Evolutionary conservation across 2,329 filamentous ascomycete species (phyloP).

Genomic region (Cladosporium sp.): DNA sequence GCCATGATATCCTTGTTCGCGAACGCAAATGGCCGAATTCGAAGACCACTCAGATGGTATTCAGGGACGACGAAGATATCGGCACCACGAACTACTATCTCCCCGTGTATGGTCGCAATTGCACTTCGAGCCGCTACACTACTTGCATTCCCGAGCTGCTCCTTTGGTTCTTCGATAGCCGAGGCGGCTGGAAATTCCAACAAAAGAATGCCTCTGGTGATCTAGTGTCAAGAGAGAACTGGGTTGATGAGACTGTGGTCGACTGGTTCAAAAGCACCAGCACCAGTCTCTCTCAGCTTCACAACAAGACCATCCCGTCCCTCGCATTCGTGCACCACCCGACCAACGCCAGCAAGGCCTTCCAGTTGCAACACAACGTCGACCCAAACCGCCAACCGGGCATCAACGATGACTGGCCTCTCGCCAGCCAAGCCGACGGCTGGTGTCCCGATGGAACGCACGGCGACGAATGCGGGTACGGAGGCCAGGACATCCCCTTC

Average conservation of each 20-base stretch:
- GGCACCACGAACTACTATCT: constrained; percentile 59
- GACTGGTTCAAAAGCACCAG: constrained; percentile 47
- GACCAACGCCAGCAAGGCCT: constrained; percentile 42
- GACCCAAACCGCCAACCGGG: constrained; percentile 46
- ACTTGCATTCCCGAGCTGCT: constrained; percentile 46
- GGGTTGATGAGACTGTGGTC: constrained; percentile 47
- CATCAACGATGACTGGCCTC: constrained; percentile 46
- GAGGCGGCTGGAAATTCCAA: constrained; percentile 57
- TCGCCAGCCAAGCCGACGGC: constrained; percentile 45
- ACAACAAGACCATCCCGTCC: constrained; percentile 44
- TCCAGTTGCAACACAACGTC: constrained; percentile 45
- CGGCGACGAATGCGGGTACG: constrained; percentile 38
- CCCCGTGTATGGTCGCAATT: constrained; percentile 51
- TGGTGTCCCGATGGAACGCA: constrained; percentile 39
- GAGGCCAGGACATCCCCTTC: constrained; percentile 58
- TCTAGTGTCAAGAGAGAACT: constrained; percentile 41
- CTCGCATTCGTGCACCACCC: constrained; percentile 60
- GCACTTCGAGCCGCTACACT: constrained; percentile 15
- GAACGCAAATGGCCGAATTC: constrained; percentile 42
- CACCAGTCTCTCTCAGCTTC: constrained; percentile 16
- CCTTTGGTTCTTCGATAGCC: constrained; percentile 72
- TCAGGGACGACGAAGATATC: constrained; percentile 35
- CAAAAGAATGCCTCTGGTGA: constrained; percentile 33
- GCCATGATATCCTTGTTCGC: constrained; percentile 42
- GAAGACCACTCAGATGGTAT: constrained; percentile 48